Conservation (phyloP, 2,329 filamentous ascomycete genomes). For the Periconia macrospinosa region DNA sequence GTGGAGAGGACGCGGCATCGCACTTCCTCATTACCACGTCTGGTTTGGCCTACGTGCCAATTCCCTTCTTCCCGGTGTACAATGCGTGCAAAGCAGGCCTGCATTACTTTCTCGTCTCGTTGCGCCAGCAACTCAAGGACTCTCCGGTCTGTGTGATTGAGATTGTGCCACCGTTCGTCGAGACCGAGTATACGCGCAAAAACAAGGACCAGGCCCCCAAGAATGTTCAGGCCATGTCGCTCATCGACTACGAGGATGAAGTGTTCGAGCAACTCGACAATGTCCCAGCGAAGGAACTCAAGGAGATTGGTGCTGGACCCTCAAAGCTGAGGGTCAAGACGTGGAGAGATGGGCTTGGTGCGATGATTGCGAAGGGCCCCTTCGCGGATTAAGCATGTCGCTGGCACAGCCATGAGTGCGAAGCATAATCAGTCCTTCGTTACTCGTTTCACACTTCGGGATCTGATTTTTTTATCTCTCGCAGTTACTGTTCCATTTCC, state of each 20-base stretch:
- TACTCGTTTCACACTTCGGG: too few species aligned
- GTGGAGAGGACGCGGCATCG: background rate
- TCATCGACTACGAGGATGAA: conserved; percentile 33
- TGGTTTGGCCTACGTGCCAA: conserved; percentile 1
- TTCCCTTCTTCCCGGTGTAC: conserved; percentile 7
- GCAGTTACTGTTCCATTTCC: too few species aligned
- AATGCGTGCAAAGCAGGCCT: conserved; percentile 8
- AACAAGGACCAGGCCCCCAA: conserved; percentile 17
- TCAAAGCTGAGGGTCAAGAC: conserved; percentile 2
- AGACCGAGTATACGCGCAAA: conserved; percentile 36
- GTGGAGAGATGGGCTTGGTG: conserved; percentile 12
- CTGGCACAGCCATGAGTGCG: too few species aligned
- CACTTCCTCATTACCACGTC: conserved; percentile 1
- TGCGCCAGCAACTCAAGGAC: conserved; percentile 7
- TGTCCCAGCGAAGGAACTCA: conserved; percentile 4
- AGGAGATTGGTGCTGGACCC: conserved; percentile 9
- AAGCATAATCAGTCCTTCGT: too few species aligned
- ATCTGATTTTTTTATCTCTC: too few species aligned
- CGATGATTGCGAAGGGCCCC: too few species aligned
- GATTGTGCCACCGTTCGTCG: conserved; percentile 42
- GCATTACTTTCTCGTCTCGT: conserved; percentile 2
- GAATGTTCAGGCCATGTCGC: conserved; percentile 27
- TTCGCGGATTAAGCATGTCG: too few species aligned
- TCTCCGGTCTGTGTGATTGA: conserved; percentile 33
- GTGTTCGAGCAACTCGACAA: conserved; percentile 3